Evolutionary conservation across 192 early-diverging fungal genomes (phyloP), one percentile per base, ranked within the genome.

Genomic region (Umbelopsis vinacea): DNA sequence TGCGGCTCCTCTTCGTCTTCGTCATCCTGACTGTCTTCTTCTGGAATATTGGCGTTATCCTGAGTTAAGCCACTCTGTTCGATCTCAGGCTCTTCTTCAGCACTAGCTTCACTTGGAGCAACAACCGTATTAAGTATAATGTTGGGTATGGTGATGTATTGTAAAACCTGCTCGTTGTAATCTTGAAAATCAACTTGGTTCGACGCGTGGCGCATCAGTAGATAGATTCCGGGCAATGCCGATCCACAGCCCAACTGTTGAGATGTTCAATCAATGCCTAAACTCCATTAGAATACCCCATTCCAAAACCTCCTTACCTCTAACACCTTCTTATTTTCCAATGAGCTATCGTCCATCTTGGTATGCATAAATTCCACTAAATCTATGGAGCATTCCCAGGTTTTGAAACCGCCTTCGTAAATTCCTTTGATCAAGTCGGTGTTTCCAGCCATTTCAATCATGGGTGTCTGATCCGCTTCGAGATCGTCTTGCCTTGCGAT

Each of bases 351-450:
- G 14, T 75, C 69, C 21, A 72, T 74, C 24, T 87, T 77, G 21
- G 79, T 76, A 22, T 86, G 79, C 21, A 95, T 74, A 70, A 88
- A 94, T 53, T 86, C 76, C 21, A 96, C 86, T 60, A 98, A 80
- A 82, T 98, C 97, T 37, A 93, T 69, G 10, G 93, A 89, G 76
- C 96, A 97, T 75, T 98, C 97, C 97, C 97, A 98, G 0, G 97
- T 98, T 81, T 98, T 98, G 68, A 97, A 86, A 14, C 97, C 97
- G 47, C 90, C 97, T 76, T 97, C 97, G 73, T 98, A 98, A 5
- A 94, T 92, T 14, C 95, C 95, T 66, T 88, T 85, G 43, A 98
- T 88, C 6, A 98, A 76, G 79, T 98, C 97, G 57, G 79, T 87
- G 47, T 82, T 83, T 23, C 76, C 83, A 11, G 81, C 77, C 24